Base-by-base conservation (phyloP, 495 filamentous ascomycete genomes). In the Parathielavia appendiculata region DNA sequence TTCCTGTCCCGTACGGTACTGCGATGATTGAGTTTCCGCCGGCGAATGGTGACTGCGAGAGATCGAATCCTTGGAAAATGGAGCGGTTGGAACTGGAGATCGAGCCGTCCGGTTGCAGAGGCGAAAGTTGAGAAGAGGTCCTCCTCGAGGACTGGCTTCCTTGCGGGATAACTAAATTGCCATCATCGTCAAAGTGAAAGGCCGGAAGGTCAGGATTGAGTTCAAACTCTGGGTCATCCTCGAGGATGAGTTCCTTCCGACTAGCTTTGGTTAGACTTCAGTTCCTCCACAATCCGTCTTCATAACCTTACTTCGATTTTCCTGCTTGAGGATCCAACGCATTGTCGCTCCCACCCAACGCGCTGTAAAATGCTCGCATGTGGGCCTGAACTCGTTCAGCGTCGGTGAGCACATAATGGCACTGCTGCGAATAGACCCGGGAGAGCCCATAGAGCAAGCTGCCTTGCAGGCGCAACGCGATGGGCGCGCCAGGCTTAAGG, bases 381-480 rank as follows among this genome's bases (percentile, higher is more conserved):
- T 82, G 83, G 61, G 81, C 81, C 61, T 91, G 87, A 50, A 88
- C 85, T 54, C 81, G 81, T 69, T 92, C 86, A 6, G 87, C 85
- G 65, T 97, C 93, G 12, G 81, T 75, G 26, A 95, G 82, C 12
- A 93, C 82, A 69, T 96, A 97, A 14, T 82, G 81, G 60, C 87
- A 95, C 73, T 97, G 93, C 64, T 95, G 87, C 22, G 79, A 80
- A 66, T 89, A 95, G 14, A 96, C 91, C 55, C 88, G 81, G 17
- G 89, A 86, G 32, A 96, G 84, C 7, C 91, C 91, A 69, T 87
- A 92, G 19, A 98, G 82, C 32, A 98, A 74, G 64, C 87, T 96
- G 11, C 92, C 90, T 70, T 98, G 93, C 35, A 98, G 81, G 16
- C 93, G 86, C 66, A 98, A 71, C 3, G 93, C 93, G 78, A 98